Evolutionary conservation across 495 filamentous ascomycete species (phyloP).

Genomic region (Jackrogersella multiformis): DNA sequence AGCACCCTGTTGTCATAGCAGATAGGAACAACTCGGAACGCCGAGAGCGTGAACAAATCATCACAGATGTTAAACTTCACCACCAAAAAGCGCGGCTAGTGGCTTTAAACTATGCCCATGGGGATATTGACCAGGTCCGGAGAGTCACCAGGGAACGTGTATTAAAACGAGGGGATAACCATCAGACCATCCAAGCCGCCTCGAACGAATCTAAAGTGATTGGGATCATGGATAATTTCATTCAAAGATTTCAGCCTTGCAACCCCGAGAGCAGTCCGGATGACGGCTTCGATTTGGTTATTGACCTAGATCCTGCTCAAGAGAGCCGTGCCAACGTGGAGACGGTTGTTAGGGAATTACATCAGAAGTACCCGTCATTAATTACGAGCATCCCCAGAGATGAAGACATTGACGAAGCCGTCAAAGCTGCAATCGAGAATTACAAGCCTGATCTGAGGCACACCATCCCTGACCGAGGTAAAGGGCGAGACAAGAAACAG

Average conservation of each 20-base stretch:
- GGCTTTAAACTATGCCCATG: conserved; percentile 92
- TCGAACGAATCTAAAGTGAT: conserved; percentile 72
- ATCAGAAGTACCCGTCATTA: conserved; percentile 76
- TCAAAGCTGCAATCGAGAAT: conserved; percentile 75
- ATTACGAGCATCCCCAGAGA: conserved; percentile 73
- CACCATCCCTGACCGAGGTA: conserved; percentile 65
- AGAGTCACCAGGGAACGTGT: conserved; percentile 82
- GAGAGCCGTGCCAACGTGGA: conserved; percentile 89
- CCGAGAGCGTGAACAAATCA: conserved; percentile 86
- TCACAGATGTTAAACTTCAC: conserved; percentile 74
- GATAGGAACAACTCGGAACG: conserved; percentile 93
- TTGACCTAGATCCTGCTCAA: conserved; percentile 80
- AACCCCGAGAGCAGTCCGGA: conserved; percentile 73
- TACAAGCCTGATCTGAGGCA: conserved; percentile 81
- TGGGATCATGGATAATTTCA: conserved; percentile 95
- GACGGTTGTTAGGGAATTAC: conserved; percentile 73
- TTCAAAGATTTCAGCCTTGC: conserved; percentile 81
- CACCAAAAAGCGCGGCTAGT: conserved; percentile 74
- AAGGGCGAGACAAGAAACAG: conserved; percentile 54
- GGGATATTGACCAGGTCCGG: conserved; percentile 72
- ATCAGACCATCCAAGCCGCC: conserved; percentile 94
- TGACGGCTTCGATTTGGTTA: conserved; percentile 78
- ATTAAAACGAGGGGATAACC: conserved; percentile 88
- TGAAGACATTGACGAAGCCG: conserved; percentile 82
- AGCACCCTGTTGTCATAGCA: conserved; percentile 79